A percentile compares a stretch with the other conserved stretches of the same genome.
phyloP scores from a whole-genome alignment of 139 green algal species.

The Chlorella sp. region DNA sequence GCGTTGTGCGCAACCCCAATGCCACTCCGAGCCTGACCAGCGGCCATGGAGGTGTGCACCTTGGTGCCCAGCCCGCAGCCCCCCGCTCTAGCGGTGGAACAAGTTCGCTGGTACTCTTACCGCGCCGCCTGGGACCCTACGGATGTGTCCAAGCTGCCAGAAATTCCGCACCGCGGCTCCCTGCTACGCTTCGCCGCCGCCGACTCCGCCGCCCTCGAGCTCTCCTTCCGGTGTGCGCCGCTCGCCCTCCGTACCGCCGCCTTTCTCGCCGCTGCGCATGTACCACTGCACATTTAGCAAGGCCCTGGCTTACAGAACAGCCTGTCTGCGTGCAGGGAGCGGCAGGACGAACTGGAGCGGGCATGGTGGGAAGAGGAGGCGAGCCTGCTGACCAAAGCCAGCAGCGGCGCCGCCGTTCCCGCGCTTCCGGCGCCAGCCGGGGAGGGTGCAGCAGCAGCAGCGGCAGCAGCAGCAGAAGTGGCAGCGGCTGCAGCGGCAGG shows the following conservation, averaged over 20 bases:
- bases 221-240: background rate
- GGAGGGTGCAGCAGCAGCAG: background rate
- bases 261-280: too few species aligned
- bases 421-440: background rate
- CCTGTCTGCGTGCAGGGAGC: background rate
- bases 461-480: background rate
- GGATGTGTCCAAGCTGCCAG: constrained; percentile 21
- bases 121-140: constrained; percentile 20
- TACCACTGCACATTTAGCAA: too few species aligned
- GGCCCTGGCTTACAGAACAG: too few species aligned
- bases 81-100: background rate
- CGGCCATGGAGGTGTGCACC: too few species aligned
- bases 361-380: constrained; percentile 66
- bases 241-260: too few species aligned
- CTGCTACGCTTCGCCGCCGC: constrained; percentile 52
- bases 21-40: too few species aligned
- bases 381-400: constrained; percentile 20
- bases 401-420: background rate
- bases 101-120: constrained; percentile 49
- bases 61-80: background rate
- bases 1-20: too few species aligned
- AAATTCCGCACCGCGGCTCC: constrained; percentile 51
- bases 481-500: background rate
- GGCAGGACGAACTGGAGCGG: constrained; percentile 51
- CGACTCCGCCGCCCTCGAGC: constrained; percentile 47